These are phyloP conservation scores for Claviceps fusiformis DNA, from an alignment of 2,329 filamentous ascomycete genomes.

Conservation along the genomic window DNA sequence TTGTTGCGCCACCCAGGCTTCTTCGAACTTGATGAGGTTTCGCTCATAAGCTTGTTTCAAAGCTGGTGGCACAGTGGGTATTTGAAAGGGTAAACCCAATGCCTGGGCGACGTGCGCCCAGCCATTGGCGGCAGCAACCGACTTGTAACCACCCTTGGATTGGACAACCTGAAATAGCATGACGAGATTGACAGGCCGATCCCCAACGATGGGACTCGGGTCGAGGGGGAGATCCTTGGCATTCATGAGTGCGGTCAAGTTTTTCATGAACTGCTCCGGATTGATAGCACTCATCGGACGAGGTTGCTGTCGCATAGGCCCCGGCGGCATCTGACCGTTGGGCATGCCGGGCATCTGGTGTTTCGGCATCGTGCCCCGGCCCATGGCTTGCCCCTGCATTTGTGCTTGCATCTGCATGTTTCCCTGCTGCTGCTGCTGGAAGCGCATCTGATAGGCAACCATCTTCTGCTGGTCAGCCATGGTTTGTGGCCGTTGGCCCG, in stretches of 20 bases:
- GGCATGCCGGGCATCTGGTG: conserved; percentile 34
- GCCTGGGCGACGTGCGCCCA: conserved; percentile 63
- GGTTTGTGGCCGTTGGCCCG: conserved; percentile 20
- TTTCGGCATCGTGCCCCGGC: conserved; percentile 39
- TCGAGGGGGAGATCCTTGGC: conserved; percentile 62
- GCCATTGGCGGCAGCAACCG: conserved; percentile 51
- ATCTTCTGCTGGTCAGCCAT: conserved; percentile 59
- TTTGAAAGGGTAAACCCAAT: conserved; percentile 49
- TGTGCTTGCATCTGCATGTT: conserved; percentile 38
- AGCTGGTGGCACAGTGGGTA: conserved; percentile 54
- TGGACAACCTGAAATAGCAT: conserved; percentile 63
- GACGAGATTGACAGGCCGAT: conserved; percentile 60
- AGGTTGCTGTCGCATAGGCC: conserved; percentile 37
- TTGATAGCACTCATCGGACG: conserved; percentile 30
- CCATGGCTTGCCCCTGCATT: conserved; percentile 34
- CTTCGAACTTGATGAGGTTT: conserved; percentile 67
- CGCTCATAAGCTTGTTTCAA: conserved; percentile 61
- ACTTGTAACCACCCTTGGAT: conserved; percentile 66
- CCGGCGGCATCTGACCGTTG: conserved; percentile 42
- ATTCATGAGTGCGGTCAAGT: conserved; percentile 64
- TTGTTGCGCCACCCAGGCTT: conserved; percentile 46
- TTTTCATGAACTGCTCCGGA: conserved; percentile 62
- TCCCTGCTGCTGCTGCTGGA: conserved; percentile 49
- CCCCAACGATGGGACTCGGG: conserved; percentile 56
- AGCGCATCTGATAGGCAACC: conserved; percentile 66